Evolutionary conservation across 306 rosid species (phyloP), one percentile per base, ranked within the genome.

Genomic region (Arachis hypogaea): DNA sequence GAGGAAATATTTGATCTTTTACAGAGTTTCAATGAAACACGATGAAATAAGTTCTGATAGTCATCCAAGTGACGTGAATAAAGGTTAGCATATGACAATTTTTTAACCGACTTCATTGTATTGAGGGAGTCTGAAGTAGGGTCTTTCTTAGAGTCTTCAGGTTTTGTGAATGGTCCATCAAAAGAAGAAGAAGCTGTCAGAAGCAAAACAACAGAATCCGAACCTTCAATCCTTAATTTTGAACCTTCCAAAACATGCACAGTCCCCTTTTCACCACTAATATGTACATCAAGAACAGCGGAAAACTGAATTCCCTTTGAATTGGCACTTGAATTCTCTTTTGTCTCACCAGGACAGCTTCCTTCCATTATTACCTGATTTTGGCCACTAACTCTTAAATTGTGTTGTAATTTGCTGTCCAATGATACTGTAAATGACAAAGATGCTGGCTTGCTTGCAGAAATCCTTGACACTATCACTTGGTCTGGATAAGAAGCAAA

Each of bases 1-100:
- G 28, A 22, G 28, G 28, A 22, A 22, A 1, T 0, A 18, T 18
- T 18, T 18, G 18, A 18, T 0, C 18, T 85, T 77, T 86, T 84
- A 63, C 92, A 91, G 79, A 93, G 94, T 74, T 84, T 88, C 87
- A 93, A 86, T 12, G 94, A 91, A 76, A 93, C 96, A 14, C 97
- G 97, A 42, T 86, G 88, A 75, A 91, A 93, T 72, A 93, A 88
- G 78, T 71, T 82, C 81, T 91, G 97, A 88, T 91, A 93, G 82
- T 91, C 96, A 72, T 82, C 81, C 81, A 91, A 72, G 73, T 93
- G 97, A 4, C 67, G 91, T 43, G 88, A 85, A 70, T 85, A 88
- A 54, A 91, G 90, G 51, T 88, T 90, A 38, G 86, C 75, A 80
- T 88, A 93, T 11, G 89, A 74, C 47, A 82, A 30, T 1, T 30